These are phyloP conservation scores for Trichoderma cornu-damae DNA, from an alignment of 2,329 filamentous ascomycete species.

Conservation along the genomic window DNA sequence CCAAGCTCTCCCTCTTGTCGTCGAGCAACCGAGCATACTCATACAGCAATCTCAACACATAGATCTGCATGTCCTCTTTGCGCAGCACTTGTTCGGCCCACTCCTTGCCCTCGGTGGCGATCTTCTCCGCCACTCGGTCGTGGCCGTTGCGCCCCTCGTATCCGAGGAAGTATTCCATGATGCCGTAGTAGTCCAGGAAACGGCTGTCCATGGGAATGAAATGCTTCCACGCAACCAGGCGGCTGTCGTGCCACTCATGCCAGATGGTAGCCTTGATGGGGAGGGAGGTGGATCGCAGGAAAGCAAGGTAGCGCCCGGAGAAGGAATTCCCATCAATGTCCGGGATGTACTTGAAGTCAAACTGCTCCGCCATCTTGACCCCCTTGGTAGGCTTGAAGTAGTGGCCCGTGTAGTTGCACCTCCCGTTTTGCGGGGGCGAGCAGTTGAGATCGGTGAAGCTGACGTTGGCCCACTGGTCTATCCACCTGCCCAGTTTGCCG, in stretches of 20 bases:
- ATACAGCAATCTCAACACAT: slow-evolving; percentile 58
- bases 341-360: slow-evolving; percentile 61
- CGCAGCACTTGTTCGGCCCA: slow-evolving; percentile 67
- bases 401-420: slow-evolving; percentile 46
- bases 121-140: slow-evolving; percentile 56
- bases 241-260: slow-evolving; percentile 73
- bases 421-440: slow-evolving; percentile 33
- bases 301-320: slow-evolving; percentile 62
- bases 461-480: slow-evolving; percentile 45
- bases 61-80: slow-evolving; percentile 69
- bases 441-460: slow-evolving; percentile 54
- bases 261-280: slow-evolving; percentile 76
- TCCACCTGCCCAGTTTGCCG: slow-evolving; percentile 45
- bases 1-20: slow-evolving; percentile 48
- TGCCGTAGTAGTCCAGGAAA: slow-evolving; percentile 65
- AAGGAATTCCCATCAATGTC: slow-evolving; percentile 75
- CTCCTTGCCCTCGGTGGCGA: slow-evolving; percentile 59
- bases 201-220: slow-evolving; percentile 75
- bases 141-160: slow-evolving; percentile 44
- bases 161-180: slow-evolving; percentile 70
- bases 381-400: slow-evolving; percentile 40
- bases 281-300: slow-evolving; percentile 63
- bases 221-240: slow-evolving; percentile 71
- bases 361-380: slow-evolving; percentile 48
- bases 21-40: slow-evolving; percentile 57